Base-by-base conservation (phyloP, 495 filamentous ascomycete genomes). In the Aspergillus coremiiformis region DNA sequence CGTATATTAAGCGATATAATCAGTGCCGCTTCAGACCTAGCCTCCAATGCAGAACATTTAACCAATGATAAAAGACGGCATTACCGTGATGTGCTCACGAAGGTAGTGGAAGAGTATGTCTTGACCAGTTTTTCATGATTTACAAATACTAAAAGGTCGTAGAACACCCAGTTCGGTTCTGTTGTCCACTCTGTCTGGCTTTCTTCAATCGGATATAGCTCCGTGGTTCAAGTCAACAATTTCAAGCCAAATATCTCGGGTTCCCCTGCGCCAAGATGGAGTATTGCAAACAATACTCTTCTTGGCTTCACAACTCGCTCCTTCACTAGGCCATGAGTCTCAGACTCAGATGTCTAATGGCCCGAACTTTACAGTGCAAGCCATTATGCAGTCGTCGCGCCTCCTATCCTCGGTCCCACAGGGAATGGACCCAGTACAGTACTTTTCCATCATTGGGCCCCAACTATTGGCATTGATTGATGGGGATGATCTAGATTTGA, bases 231-330 rank as follows among this genome's bases (percentile, higher is more conserved):
- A 72, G 26, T 61, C 66, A 3, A 56, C 61, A 1, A 59, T 87
- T 15, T 78, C 81, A 14, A 66, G 69, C 6, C 62, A 71, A 12
- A 71, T 92, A 9, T 80, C 84, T 10, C 58, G 72, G 15, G 58
- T 90, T 14, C 85, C 87, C 3, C 73, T 89, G n/a, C 76, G 86
- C 1, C 63, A 74, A 0, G 65, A 75, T 47, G 87, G 87, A 3
- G 83, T 90, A 4, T 64, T 85, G 17, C 76, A 83, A 33, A 84
- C 81, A 0, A 77, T 92, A 39, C 78, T 88, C 58, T 90, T 90
- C 57, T 74, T 90, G 19, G 76, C 70, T 62, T 85, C 68, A 59
- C 81, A 59, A 73, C 81, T 60, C 70, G 80, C 65, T 62, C 83
- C 53, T 15, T 63, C 68, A 1, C 58, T 74, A 8, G 70, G 70